phyloP scores from a whole-genome alignment of 306 rosid species.

The Pterocarpus macrocarpus region DNA sequence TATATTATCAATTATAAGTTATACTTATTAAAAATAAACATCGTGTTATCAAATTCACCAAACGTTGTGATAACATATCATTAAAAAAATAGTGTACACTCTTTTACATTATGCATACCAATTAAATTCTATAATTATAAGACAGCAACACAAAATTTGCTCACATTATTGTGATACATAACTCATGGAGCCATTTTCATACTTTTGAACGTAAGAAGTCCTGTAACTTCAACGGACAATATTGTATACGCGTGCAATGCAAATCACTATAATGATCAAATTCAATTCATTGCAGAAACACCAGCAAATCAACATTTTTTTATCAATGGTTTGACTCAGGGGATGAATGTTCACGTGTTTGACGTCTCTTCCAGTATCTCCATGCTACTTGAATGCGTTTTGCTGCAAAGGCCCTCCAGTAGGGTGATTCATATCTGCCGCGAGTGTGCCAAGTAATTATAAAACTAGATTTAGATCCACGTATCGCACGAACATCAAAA shows the following conservation, averaged over 20 bases:
- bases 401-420: constrained; percentile 25
- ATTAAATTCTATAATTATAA: no score
- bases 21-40: no score
- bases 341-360: background rate
- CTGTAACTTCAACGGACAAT: background rate
- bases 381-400: constrained; percentile 22
- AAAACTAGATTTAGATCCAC: no score
- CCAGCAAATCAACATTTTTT: background rate
- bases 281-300: background rate
- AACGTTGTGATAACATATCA: no score
- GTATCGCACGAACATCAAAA: no score
- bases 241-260: background rate
- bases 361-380: constrained; percentile 8
- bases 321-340: background rate
- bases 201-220: background rate
- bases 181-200: background rate
- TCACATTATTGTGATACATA: no score
- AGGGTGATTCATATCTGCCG: constrained; percentile 15
- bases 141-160: no score
- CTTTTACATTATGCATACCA: no score
- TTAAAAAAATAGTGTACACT: no score
- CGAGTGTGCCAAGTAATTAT: no score
- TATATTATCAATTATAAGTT: no score
- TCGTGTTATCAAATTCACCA: no score
- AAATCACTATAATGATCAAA: background rate